Evolutionary conservation across 78 protist species (phyloP).

Genomic region (Dictyostelium intermedium): DNA sequence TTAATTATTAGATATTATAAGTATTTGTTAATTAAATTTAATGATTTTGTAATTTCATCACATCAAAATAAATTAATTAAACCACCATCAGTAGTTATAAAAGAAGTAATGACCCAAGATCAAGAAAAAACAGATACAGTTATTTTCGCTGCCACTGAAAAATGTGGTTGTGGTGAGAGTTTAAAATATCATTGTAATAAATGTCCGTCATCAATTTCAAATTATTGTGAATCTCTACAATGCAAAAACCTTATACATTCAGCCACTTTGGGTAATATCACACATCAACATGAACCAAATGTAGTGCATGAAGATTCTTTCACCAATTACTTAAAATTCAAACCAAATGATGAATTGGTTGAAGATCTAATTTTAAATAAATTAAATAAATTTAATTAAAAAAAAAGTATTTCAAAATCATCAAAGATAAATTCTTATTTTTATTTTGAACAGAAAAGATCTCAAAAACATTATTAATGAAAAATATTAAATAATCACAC

Average conservation of each 20-base stretch:
- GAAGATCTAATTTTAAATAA: neutral
- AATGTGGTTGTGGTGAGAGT: neutral
- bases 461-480: too few relatives aligned
- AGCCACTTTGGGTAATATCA: neutral
- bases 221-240: neutral
- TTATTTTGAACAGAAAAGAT: too few relatives aligned
- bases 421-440: too few relatives aligned
- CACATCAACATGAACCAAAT: neutral
- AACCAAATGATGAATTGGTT: neutral
- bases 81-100: neutral
- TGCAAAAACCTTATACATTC: neutral
- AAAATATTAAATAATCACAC: too few relatives aligned
- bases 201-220: neutral
- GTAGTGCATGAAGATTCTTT: neutral
- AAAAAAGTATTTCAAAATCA: too few relatives aligned
- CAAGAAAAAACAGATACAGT: neutral
- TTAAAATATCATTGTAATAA: neutral
- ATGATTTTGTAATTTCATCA: neutral
- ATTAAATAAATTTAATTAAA: neutral
- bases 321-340: neutral
- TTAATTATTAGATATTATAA: neutral
- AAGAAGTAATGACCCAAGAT: neutral
- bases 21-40: neutral
- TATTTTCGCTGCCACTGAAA: neutral
- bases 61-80: neutral